Evolutionary conservation across 2,329 filamentous ascomycete species (phyloP).

Genomic region (Aspergillus clavatus): DNA sequence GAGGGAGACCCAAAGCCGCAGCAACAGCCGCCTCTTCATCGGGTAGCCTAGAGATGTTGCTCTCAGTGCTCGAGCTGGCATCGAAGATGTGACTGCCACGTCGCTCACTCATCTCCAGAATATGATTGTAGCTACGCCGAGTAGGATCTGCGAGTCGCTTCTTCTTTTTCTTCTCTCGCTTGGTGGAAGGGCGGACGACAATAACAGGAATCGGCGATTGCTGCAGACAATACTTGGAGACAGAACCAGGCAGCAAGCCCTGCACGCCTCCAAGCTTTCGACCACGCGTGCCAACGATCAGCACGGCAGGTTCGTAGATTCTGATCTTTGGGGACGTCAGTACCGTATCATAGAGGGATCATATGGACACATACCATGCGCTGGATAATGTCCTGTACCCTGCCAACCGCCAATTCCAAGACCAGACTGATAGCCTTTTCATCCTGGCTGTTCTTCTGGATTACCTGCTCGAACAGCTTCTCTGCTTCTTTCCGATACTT

Average conservation of each 20-base stretch:
- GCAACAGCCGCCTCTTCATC: constrained; percentile 50
- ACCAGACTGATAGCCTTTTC: constrained; percentile 75
- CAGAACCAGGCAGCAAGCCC: constrained; percentile 78
- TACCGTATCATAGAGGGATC: background rate
- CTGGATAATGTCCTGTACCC: constrained; percentile 85
- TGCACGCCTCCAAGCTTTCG: constrained; percentile 81
- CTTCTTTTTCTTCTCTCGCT: constrained; percentile 82
- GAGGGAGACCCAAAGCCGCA: constrained; percentile 44
- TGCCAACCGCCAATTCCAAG: constrained; percentile 82
- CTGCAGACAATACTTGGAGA: constrained; percentile 91
- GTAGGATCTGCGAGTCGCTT: constrained; percentile 75
- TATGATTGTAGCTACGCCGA: constrained; percentile 70
- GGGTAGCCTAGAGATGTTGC: constrained; percentile 40
- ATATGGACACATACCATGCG: constrained; percentile 61
- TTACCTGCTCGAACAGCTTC: constrained; percentile 67
- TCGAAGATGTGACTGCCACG: constrained; percentile 51
- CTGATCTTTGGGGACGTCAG: constrained; percentile 59
- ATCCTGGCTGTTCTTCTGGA: constrained; percentile 74
- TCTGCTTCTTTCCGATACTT: constrained; percentile 73
- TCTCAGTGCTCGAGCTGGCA: constrained; percentile 43
- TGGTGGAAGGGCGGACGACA: constrained; percentile 80
- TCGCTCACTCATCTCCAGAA: constrained; percentile 61
- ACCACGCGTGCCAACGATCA: constrained; percentile 84
- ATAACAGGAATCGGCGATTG: constrained; percentile 91
- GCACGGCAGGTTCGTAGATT: constrained; percentile 84